Evolutionary conservation across 257 asterid species (phyloP), one percentile per base, ranked within the genome.

Genomic region (Salvia rosmarinus): DNA sequence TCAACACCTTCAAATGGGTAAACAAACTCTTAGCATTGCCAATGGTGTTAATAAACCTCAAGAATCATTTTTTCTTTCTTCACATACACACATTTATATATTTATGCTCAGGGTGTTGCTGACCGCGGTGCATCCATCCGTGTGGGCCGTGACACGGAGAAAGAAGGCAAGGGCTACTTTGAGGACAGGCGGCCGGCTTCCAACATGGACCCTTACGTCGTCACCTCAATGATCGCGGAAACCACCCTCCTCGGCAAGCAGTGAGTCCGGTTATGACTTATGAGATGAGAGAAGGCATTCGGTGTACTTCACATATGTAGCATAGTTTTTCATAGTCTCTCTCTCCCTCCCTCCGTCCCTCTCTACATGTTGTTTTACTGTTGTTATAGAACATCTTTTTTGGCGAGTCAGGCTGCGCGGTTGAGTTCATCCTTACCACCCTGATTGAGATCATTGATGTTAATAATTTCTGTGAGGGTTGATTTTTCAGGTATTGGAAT

Each of bases 151-250:
- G 96, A 91, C 52, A 91, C 95, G 0, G 98, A 91, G 89, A 89
- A 68, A 65, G 90, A 85, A 9, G 98, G 96, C 12, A 89, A 87
- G 65, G 98, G 97, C 0, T 91, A 91, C 82, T 91, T 91, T 10
- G 97, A 91, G 84, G 96, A 91, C 68, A 73, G 96, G 69, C 80
- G 97, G 77, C 97, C 97, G 1, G 91, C 97, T 79, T 91, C 97
- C 1, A 91, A 89, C 83, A 91, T 91, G 97, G 97, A 91, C 59
- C 97, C 97, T 0, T 91, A 89, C 47, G 57, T 78, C 11, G 96
- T 91, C 49, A 91, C 97, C 56, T 79, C 91, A 23, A 89, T 91
- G 98, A 89, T 91, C 49, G 96, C 95, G 13, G 92, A 91, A 71
- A 91, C 96, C 25, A 91, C 98, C 63, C 50, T 91, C 35, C 81